phyloP scores from a whole-genome alignment of 441 rosid species.

The Hura crepitans region DNA sequence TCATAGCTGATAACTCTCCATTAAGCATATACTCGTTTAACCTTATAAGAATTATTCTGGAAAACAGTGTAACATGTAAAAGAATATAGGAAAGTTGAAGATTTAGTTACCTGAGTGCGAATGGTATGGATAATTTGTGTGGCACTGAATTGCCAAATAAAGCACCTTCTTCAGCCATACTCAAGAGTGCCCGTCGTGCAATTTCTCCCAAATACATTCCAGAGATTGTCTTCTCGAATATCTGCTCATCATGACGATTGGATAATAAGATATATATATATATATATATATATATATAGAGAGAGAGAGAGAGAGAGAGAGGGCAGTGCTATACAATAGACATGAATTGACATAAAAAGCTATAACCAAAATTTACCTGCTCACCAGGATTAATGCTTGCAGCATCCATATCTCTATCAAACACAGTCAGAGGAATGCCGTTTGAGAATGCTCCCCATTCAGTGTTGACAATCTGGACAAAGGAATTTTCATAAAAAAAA shows the following conservation, averaged over 20 bases:
- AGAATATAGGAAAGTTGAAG: neutral
- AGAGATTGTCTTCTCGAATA: constrained; percentile 85
- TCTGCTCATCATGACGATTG: constrained; percentile 37
- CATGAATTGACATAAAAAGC: neutral
- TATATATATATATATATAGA: too few species aligned
- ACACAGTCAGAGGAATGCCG: constrained; percentile 61
- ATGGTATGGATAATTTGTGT: constrained; percentile 48
- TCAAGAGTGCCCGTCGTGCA: constrained; percentile 52
- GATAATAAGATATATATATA: too few species aligned
- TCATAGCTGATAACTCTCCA: neutral
- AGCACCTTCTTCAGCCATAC: constrained; percentile 59
- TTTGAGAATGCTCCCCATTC: constrained; percentile 92
- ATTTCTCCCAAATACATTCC: constrained; percentile 96
- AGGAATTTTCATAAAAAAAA: constrained; percentile 1
- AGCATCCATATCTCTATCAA: constrained; percentile 74
- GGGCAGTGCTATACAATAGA: neutral
- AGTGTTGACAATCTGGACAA: constrained; percentile 62
- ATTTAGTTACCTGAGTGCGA: constrained; percentile 45
- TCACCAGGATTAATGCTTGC: constrained; percentile 78
- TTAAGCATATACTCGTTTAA: neutral
- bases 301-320: neutral
- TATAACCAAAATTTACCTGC: constrained; percentile 48
- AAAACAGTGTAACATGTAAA: neutral
- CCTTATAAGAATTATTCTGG: neutral
- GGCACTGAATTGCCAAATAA: constrained; percentile 50